Evolutionary conservation across 768 basidiomycete species (phyloP), one percentile per base, ranked within the genome.

Genomic region (Gloeostereum incarnatum): DNA sequence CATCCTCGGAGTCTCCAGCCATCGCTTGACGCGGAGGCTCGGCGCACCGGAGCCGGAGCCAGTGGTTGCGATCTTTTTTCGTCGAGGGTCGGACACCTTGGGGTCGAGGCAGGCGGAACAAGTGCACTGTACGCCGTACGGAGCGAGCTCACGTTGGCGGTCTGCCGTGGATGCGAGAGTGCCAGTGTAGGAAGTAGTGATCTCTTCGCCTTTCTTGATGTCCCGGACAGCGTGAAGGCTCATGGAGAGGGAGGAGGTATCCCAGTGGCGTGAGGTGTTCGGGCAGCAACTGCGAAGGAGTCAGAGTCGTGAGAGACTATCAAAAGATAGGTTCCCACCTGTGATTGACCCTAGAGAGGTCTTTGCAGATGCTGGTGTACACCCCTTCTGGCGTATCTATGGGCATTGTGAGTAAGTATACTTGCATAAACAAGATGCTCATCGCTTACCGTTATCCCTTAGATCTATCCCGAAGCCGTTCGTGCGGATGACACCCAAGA

Each of bases 301-400:
- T 6, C 13, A 29, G 29, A 24, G 35, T 36, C 20, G 16, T 30
- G 6, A 13, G 35, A 32, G 5, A 16, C 5, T 5, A 19, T 19
- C 16, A 14, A 3, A 8, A n/a, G 26, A 17, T 13, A 19, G 21
- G 23, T 18, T 26, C 40, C 9, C 16, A 59, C 63, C 63, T 62
- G 39, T 64, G 62, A 31, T 63, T 66, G 33, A 62, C 48, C n/a
- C 61, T 55, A 14, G 60, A 59, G 33, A 59, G 49, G 5, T 46
- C 41, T 10, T 52, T 53, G 42, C 50, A 58, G 3, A 56, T 49
- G 9, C 49, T 56, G n/a, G 42, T 45, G 39, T 60, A 58, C 34
- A n/a, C 26, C 26, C 8, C 14, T 33, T 18, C 17, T 33, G 32
- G 41, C 41, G 6, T 23, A 16, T 7, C n/a, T 21, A 16, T 36